Conservation (phyloP, 129 eudicot genomes). For the Glebionis coronaria region DNA sequence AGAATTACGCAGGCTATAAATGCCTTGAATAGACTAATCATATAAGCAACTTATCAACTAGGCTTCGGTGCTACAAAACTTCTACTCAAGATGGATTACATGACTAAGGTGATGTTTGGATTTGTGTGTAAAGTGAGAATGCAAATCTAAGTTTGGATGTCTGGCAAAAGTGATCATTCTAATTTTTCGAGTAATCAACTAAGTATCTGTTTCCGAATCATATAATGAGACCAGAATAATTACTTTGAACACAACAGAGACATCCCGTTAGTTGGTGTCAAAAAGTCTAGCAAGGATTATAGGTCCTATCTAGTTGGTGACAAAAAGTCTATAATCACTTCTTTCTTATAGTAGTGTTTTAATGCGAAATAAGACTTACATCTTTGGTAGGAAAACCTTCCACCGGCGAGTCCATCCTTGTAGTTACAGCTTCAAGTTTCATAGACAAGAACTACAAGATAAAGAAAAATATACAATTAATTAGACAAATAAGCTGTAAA, state of each 20-base stretch:
- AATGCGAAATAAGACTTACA: slow-evolving; percentile 35
- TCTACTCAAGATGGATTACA: background rate
- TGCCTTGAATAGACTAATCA: background rate
- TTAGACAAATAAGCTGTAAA: background rate
- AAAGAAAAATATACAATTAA: background rate
- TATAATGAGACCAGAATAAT: too few relatives aligned
- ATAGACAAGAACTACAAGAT: slow-evolving; percentile 75
- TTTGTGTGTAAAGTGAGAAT: background rate
- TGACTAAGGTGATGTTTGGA: background rate
- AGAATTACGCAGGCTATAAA: background rate
- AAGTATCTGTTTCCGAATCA: too few relatives aligned
- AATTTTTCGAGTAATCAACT: background rate
- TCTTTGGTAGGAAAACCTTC: slow-evolving; percentile 72
- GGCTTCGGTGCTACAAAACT: background rate
- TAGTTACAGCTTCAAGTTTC: slow-evolving; percentile 96
- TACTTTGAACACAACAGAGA: too few relatives aligned
- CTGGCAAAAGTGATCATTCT: slow-evolving; percentile 11
- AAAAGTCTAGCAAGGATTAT: too few relatives aligned
- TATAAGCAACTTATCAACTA: background rate
- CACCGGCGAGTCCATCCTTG: slow-evolving; percentile 49
- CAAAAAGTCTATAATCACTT: background rate
- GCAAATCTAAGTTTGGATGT: background rate
- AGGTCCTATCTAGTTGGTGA: too few relatives aligned
- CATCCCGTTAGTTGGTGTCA: too few relatives aligned
- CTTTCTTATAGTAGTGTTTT: too few relatives aligned